Evolutionary conservation across 305 asterid species (phyloP), one percentile per base, ranked within the genome.

Genomic region (Withania somnifera): DNA sequence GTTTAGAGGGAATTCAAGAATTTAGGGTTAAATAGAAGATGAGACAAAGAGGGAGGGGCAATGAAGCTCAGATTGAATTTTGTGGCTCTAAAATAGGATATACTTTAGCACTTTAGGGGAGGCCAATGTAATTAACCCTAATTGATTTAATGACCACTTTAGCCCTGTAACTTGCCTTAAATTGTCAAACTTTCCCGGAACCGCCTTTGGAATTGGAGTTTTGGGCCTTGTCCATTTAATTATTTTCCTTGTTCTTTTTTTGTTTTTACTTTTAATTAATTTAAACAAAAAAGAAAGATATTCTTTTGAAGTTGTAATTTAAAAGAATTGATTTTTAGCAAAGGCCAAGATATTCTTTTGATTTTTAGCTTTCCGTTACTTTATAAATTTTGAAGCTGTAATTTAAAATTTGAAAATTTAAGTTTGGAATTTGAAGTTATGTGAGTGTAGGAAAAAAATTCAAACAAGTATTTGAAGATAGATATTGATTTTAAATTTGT

Each of bases 61-160:
- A 40, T 17, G 58, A 75, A 50, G 61, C 24, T 28, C 50, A 75
- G 80, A 75, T 50, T 47, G 58, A 75, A 75, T 40, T 75, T 75
- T 75, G 61, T 75, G 80, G 80, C 80, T 26, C 17, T 28, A 14
- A n/a, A 75, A 28, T 75, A 17, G 45, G 80, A 75, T 28, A 63
- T 17, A 28, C 28, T 50, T 75, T 9, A 26, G 80, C 60, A 75
- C 9, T 38, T 75, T 75, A 19, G 57, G 58, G 80, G 80, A 75
- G 80, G 63, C 11, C 47, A 75, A 28, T 17, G 80, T 28, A 75
- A 75, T 75, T 75, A 75, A 51, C 80, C 80, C 80, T 75, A 50
- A 51, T 28, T 75, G 63, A 17, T 9, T 28, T 7, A 50, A 75
- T 75, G 61, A 75, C 80, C 11, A 75, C 61, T 75, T 75, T 50